These are phyloP conservation scores for Acanthamoeba sp. DNA, from an alignment of 208 protist species.

Conservation along the genomic window DNA sequence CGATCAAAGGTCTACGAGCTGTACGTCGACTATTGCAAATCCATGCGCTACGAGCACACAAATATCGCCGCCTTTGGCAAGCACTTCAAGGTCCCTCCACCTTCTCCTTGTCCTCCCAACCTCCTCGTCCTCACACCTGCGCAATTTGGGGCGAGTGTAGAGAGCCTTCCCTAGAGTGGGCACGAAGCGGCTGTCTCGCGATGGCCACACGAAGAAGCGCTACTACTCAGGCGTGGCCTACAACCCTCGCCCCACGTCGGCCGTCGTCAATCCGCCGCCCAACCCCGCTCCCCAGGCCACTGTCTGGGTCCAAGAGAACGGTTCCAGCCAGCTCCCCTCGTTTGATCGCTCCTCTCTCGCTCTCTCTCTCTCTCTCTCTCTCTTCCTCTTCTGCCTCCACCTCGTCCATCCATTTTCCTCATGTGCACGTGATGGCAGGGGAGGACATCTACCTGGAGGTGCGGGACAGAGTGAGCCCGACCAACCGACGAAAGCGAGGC, in stretches of 20 bases:
- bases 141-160: neutral
- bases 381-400: too few relatives aligned
- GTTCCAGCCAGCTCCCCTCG: neutral
- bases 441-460: neutral
- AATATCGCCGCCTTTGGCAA: neutral
- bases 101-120: neutral
- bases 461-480: neutral
- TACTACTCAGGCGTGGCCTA: neutral
- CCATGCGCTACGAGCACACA: neutral
- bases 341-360: too few relatives aligned
- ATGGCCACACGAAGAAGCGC: neutral
- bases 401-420: too few relatives aligned
- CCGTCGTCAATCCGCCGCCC: neutral
- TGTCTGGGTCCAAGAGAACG: conserved; percentile 5
- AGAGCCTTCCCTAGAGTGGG: neutral
- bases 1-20: neutral
- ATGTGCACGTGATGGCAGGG: neutral
- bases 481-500: neutral
- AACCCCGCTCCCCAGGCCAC: neutral
- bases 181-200: neutral
- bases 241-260: neutral
- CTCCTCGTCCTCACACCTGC: neutral
- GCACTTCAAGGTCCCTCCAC: neutral
- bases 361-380: too few relatives aligned
- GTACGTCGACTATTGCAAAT: neutral